Base-by-base conservation (phyloP, 2,329 filamentous ascomycete genomes). In the Pseudogymnoascus destructans region DNA sequence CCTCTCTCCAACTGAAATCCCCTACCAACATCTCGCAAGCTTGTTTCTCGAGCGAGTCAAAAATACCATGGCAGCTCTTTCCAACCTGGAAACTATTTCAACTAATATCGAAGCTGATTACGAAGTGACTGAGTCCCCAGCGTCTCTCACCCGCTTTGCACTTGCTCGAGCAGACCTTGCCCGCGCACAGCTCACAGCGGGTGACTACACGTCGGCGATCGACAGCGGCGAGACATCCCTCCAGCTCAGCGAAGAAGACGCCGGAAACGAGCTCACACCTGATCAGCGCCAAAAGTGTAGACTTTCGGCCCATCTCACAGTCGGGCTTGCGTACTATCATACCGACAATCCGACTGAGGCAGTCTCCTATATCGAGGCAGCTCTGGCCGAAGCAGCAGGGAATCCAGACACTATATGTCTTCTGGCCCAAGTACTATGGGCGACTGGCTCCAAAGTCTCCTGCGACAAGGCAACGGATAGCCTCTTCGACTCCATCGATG, bases 361-460 rank as follows among this genome's bases (percentile, higher is more conserved):
- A 0, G 82, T 95, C 23, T 76, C 79, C 9, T 90, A 86, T 72
- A 95, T 98, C 70, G 82, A 89, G 62, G 77, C 82, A 2, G 90
- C 90, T 0, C 76, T 97, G 6, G 77, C 84, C 59, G 90, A 95
- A 68, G 89, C 87, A 0, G 74, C 80, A 27, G 80, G 80, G 35
- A 84, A 89, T 61, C 86, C 91, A 0, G 90, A 96, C 67, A 86
- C 92, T 1, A 84, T 90, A 0, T 96, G 91, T 66, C 77, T 96
- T 10, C 77, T 97, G 10, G 87, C 91, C 0, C 89, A 97, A 71
- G 87, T 97, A 0, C 78, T 97, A 0, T 98, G 93, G 92, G 91
- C 91, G 0, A 89, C 89, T 63, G 90, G 88, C 7, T 82, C 84
- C 0, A 81, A 85, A 5, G 78, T 84, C 0, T 87, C 91, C 58